phyloP scores from a whole-genome alignment of 768 basidiomycete genomes.

The Lactifluus echinatus region DNA sequence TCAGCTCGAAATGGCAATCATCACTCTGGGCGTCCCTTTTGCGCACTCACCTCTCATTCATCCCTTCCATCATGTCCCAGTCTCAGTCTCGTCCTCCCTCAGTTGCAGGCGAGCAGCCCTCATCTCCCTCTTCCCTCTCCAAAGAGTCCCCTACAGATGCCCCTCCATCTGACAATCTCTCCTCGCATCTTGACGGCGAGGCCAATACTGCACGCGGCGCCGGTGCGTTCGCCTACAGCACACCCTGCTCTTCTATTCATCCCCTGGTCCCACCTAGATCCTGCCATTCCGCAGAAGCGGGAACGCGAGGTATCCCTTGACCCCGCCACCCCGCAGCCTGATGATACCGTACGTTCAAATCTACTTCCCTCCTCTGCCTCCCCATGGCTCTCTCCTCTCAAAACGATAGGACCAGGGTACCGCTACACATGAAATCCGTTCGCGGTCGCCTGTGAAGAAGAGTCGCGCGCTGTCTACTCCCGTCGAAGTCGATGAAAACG shows the following conservation, averaged over 20 bases:
- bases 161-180: not conserved
- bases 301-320: slow-evolving; percentile 74
- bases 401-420: not conserved
- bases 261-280: slow-evolving; percentile 34
- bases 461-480: slow-evolving; percentile 52
- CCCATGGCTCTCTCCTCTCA: not conserved
- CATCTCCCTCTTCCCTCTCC: not conserved
- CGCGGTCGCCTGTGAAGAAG: slow-evolving; percentile 66
- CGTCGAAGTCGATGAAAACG: slow-evolving; percentile 47
- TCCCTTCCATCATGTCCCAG: slow-evolving; percentile 7
- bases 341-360: slow-evolving; percentile 26
- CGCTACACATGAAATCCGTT: slow-evolving; percentile 38
- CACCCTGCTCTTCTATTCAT: not conserved
- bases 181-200: slow-evolving; percentile 9
- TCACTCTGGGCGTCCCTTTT: not conserved
- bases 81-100: slow-evolving; percentile 5
- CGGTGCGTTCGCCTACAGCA: slow-evolving; percentile 6
- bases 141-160: not conserved
- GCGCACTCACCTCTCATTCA: not conserved
- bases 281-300: slow-evolving; percentile 46
- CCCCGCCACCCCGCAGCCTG: slow-evolving; percentile 36
- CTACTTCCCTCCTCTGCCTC: not conserved
- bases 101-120: not conserved
- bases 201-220: slow-evolving; percentile 14
- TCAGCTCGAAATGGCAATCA: slow-evolving; percentile 9